Evolutionary conservation across 345 rosid species (phyloP).

Genomic region (Dipteronia dyeriana): DNA sequence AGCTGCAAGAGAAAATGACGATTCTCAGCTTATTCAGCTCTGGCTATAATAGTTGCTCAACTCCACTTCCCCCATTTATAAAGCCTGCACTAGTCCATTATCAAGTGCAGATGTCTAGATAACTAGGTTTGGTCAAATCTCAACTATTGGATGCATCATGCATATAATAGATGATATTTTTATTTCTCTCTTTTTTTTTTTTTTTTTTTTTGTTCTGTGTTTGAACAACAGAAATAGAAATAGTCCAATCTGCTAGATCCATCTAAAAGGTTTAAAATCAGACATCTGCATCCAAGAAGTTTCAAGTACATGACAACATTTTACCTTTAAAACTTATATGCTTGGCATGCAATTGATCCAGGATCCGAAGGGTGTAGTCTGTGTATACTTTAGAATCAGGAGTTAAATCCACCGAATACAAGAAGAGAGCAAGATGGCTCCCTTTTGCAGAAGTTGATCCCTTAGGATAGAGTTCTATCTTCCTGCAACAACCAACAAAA

Average conservation of each 20-base stretch:
- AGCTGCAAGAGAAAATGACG: constrained; percentile 25
- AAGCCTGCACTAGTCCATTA: too few species aligned
- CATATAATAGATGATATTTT: too few species aligned
- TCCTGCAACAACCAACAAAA: constrained; percentile 29
- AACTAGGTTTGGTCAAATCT: background rate
- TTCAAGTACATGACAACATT: background rate
- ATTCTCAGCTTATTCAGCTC: background rate
- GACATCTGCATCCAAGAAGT: background rate
- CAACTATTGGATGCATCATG: background rate
- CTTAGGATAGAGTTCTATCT: constrained; percentile 35
- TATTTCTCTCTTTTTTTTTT: too few species aligned
- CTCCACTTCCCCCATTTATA: too few species aligned
- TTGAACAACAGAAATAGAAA: too few species aligned
- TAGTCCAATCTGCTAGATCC: too few species aligned
- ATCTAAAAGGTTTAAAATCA: too few species aligned
- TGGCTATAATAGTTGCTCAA: too few species aligned
- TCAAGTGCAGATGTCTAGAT: too few species aligned
- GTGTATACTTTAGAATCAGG: constrained; percentile 32
- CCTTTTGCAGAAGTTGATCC: constrained; percentile 33
- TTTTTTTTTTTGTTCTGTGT: too few species aligned
- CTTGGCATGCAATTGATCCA: constrained; percentile 33
- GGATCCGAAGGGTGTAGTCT: constrained; percentile 30
- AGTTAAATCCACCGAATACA: constrained; percentile 28
- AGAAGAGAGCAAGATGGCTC: constrained; percentile 29
- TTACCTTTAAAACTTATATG: constrained; percentile 37